Conservation (phyloP, 495 filamentous ascomycete genomes). For the Neurospora sp. region DNA sequence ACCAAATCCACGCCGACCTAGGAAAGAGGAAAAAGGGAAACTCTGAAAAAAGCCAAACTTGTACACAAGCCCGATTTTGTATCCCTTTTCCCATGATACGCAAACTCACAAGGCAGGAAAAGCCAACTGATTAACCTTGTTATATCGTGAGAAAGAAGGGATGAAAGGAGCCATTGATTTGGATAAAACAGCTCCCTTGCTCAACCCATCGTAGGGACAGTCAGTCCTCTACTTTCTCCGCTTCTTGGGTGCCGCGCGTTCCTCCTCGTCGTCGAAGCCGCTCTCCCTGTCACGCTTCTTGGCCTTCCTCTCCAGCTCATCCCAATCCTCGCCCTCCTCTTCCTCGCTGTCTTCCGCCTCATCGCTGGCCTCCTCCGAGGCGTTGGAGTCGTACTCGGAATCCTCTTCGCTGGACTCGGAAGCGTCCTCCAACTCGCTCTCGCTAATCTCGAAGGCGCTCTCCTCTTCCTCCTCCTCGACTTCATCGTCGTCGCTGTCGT, state of each 20-base stretch:
- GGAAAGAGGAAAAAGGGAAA: not conserved
- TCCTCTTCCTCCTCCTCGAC: constrained; percentile 74
- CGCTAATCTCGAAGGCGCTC: constrained; percentile 79
- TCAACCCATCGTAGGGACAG: too few species aligned
- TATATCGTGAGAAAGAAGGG: not conserved
- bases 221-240: constrained; percentile 24
- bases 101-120: not conserved
- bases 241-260: constrained; percentile 17
- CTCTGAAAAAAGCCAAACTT: not conserved
- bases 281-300: constrained; percentile 76
- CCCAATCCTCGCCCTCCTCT: constrained; percentile 84
- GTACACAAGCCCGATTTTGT: not conserved
- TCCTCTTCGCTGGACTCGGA: constrained; percentile 81
- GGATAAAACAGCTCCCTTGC: too few species aligned
- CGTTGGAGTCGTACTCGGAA: constrained; percentile 86
- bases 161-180: too few species aligned
- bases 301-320: constrained; percentile 83
- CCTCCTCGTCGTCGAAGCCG: constrained; percentile 58
- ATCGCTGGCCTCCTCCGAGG: constrained; percentile 62
- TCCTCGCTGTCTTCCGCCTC: constrained; percentile 57
- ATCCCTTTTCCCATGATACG: not conserved
- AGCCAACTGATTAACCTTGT: not conserved
- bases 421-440: constrained; percentile 67
- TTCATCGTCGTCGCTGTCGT: constrained; percentile 80
- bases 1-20: not conserved